Evolutionary conservation across 805 yeast species (phyloP).

Genomic region (Wickerhamiella shivajii): DNA sequence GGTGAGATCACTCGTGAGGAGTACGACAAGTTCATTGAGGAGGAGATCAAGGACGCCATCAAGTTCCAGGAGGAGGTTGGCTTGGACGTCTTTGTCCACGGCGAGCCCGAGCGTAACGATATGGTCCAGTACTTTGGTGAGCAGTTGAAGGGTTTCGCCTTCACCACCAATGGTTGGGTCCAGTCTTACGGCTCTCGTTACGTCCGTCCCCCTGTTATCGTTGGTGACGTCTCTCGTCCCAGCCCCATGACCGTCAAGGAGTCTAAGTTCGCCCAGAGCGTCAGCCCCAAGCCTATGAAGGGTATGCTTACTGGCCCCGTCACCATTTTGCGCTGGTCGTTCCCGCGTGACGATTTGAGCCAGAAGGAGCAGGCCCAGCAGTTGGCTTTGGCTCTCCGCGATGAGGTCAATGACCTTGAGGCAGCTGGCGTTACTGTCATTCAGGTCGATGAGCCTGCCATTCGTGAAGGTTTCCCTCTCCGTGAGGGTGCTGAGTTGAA

Average conservation of each 20-base stretch:
- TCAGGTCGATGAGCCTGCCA: conserved; percentile 99
- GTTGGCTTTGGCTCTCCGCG: conserved; percentile 94
- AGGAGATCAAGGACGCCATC: conserved; percentile 90
- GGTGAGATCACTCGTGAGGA: conserved; percentile 91
- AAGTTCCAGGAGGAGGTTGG: conserved; percentile 99
- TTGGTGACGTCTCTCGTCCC: conserved; percentile 98
- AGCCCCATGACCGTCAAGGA: conserved; percentile 97
- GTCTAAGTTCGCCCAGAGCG: conserved; percentile 96
- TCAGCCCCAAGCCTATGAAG: conserved; percentile 92
- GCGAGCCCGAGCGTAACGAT: conserved; percentile 99
- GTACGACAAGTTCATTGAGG: conserved; percentile 90
- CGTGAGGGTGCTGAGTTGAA: conserved; percentile 95
- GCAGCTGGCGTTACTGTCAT: conserved; percentile 95
- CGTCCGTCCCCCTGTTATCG: conserved; percentile 98
- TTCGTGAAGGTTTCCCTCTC: conserved; percentile 99
- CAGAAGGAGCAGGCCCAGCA: conserved; percentile 90
- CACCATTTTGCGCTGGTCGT: conserved; percentile 99
- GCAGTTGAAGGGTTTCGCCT: conserved; percentile 94
- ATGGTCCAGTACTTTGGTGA: conserved; percentile 99
- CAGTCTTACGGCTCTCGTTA: conserved; percentile 99
- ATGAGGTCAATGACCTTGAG: conserved; percentile 96
- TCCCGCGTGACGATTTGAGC: conserved; percentile 98
- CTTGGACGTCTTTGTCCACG: conserved; percentile 95
- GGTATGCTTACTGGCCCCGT: conserved; percentile 99
- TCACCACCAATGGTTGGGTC: conserved; percentile 99